These are phyloP conservation scores for Aspergillus cristatus DNA, from an alignment of 495 filamentous ascomycete genomes.

Conservation along the genomic window DNA sequence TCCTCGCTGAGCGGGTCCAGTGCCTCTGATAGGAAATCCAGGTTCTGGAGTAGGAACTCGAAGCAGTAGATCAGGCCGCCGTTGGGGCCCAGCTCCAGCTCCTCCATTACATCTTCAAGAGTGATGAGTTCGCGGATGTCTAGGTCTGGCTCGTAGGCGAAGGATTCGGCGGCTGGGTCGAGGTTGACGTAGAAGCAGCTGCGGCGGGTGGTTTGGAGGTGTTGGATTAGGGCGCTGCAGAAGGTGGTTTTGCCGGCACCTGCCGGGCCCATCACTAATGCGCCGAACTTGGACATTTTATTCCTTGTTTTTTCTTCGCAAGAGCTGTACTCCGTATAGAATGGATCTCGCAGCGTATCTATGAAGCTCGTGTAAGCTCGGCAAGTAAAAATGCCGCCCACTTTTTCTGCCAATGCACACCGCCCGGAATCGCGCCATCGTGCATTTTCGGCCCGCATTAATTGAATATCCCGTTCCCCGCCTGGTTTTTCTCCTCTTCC, in stretches of 20 bases:
- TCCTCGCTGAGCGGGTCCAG: slow-evolving; percentile 87
- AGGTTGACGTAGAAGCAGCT: slow-evolving; percentile 97
- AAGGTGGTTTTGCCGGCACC: slow-evolving; percentile 93
- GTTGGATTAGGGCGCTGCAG: slow-evolving; percentile 84
- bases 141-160: slow-evolving; percentile 84
- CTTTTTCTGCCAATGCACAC: slow-evolving; percentile 1
- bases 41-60: slow-evolving; percentile 86
- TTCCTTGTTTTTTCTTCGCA: too few species aligned
- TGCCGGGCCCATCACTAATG: slow-evolving; percentile 89
- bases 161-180: slow-evolving; percentile 89
- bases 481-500: slow-evolving; percentile 12
- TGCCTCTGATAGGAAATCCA: slow-evolving; percentile 84
- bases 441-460: slow-evolving; percentile 25
- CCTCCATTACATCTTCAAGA: slow-evolving; percentile 97
- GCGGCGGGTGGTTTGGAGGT: slow-evolving; percentile 78
- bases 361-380: neutral
- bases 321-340: too few species aligned
- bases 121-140: slow-evolving; percentile 96
- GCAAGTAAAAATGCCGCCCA: neutral
- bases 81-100: slow-evolving; percentile 87
- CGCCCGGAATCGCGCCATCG: slow-evolving; percentile 20
- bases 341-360: too few species aligned
- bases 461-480: slow-evolving; percentile 14
- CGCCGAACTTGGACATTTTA: slow-evolving; percentile 84
- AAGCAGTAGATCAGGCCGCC: slow-evolving; percentile 97